Conservation (phyloP, 2,329 filamentous ascomycete species). For the Fusarium ambrosium region DNA sequence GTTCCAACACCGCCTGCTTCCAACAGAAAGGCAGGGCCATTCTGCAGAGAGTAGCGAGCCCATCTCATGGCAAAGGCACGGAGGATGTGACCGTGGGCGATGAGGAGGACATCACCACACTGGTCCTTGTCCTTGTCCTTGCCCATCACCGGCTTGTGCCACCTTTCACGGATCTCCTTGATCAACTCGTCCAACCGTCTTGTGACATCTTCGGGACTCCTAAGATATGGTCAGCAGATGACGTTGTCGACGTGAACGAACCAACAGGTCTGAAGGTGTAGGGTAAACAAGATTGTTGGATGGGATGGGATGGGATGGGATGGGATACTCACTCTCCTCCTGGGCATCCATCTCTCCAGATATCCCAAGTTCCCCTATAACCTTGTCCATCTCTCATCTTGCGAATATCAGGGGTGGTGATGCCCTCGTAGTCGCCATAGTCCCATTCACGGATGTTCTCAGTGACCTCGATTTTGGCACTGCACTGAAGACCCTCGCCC, state of each 20-base stretch:
- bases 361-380: constrained; percentile 77
- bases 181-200: constrained; percentile 82
- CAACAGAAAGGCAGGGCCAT: constrained; percentile 84
- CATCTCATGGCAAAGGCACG: constrained; percentile 90
- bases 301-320: neutral
- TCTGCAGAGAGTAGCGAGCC: constrained; percentile 79
- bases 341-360: constrained; percentile 90
- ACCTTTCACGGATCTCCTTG: constrained; percentile 76
- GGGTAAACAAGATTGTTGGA: constrained; percentile 1
- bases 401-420: constrained; percentile 79
- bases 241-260: neutral
- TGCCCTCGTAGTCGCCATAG: constrained; percentile 88
- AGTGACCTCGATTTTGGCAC: constrained; percentile 75
- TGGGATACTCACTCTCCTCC: constrained; percentile 79
- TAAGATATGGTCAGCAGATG: constrained; percentile 49
- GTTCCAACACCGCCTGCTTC: constrained; percentile 90
- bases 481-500: constrained; percentile 61
- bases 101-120: constrained; percentile 66
- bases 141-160: constrained; percentile 73
- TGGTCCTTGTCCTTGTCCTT: constrained; percentile 58
- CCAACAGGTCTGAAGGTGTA: neutral
- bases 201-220: constrained; percentile 79
- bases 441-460: constrained; percentile 87
- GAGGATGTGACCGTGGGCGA: constrained; percentile 92
- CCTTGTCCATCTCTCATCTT: constrained; percentile 69